Evolutionary conservation across 2,329 filamentous ascomycete species (phyloP).

Genomic region (Apiospora koreana): DNA sequence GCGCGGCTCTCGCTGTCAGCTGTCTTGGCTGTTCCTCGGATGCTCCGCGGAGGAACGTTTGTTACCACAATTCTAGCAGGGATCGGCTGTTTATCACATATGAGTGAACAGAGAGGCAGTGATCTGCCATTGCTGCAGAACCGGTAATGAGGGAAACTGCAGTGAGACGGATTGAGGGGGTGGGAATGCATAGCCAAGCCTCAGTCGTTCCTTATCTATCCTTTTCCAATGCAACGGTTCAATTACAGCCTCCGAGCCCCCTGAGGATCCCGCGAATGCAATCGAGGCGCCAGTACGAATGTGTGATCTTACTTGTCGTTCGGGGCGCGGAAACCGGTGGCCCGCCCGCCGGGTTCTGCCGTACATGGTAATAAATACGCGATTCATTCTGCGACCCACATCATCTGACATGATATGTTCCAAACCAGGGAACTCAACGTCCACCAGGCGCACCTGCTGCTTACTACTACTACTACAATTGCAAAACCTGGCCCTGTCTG

Average conservation of each 20-base stretch:
- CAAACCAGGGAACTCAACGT: neutral
- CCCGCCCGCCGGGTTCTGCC: neutral
- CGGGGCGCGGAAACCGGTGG: neutral
- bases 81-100: no score
- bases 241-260: neutral
- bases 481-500: neutral
- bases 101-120: neutral
- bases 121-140: no score
- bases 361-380: neutral
- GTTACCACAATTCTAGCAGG: no score
- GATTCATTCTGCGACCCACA: neutral
- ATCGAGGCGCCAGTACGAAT: neutral
- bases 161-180: neutral
- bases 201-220: neutral
- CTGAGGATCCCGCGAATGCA: neutral
- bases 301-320: neutral
- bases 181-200: neutral
- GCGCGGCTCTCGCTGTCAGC: no score
- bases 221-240: neutral
- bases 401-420: neutral
- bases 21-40: no score
- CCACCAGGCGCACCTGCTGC: no score
- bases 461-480: no score
- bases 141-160: no score
- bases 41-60: no score